Conservation (phyloP, 1,284 basidiomycete genomes). For the Papiliotrema flavescens region DNA sequence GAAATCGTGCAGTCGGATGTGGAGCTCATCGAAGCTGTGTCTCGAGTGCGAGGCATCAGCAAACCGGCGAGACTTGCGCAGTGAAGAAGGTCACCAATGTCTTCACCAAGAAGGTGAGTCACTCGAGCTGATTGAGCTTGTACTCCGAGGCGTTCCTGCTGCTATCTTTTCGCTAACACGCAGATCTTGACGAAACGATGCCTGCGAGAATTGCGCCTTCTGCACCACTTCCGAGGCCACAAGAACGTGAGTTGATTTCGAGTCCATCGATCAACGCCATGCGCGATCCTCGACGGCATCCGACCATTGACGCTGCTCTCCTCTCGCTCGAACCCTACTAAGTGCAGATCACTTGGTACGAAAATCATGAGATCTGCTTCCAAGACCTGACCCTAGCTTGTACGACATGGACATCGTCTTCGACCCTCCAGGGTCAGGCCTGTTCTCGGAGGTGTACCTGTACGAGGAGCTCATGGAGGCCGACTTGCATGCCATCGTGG, state of each 20-base stretch:
- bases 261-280: no score
- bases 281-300: no score
- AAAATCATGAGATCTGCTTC: not conserved
- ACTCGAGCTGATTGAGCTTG: not conserved
- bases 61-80: constrained; percentile 83
- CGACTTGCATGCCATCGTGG: constrained; percentile 95
- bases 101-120: constrained; percentile 68
- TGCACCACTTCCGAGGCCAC: constrained; percentile 95
- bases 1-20: no score
- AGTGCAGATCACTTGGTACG: constrained; percentile 46
- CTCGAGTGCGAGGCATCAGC: constrained; percentile 75
- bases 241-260: constrained; percentile 67
- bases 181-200: constrained; percentile 91
- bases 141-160: not conserved
- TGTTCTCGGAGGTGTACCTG: constrained; percentile 93
- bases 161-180: constrained; percentile 9
- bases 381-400: constrained; percentile 52
- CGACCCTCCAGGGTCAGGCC: constrained; percentile 66
- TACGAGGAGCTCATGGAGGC: constrained; percentile 99
- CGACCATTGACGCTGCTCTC: not conserved
- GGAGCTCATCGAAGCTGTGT: constrained; percentile 56
- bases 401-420: constrained; percentile 98
- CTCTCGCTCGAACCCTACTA: not conserved
- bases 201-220: constrained; percentile 84
- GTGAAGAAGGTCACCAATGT: constrained; percentile 78